These are phyloP conservation scores for Ceratobasidium sp. DNA, from an alignment of 1,284 basidiomycete species.

Conservation along the genomic window DNA sequence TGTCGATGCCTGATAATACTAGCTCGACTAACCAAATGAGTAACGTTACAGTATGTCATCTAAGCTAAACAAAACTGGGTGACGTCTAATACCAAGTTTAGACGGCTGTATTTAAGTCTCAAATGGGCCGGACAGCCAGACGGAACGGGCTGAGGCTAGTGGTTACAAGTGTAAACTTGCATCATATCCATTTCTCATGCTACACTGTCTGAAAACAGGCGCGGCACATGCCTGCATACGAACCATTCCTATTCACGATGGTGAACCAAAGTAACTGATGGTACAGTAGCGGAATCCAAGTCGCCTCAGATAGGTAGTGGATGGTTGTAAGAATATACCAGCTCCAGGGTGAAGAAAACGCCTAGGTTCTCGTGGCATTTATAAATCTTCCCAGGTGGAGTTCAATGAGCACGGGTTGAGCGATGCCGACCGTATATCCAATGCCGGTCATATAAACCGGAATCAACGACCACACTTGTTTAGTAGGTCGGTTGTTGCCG, in stretches of 20 bases:
- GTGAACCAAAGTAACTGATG: slow-evolving; percentile 21
- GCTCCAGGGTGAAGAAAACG: slow-evolving; percentile 18
- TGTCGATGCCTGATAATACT: too few relatives aligned
- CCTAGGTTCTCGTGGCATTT: too few relatives aligned
- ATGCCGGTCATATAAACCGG: slow-evolving; percentile 75
- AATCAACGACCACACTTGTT: slow-evolving; percentile 89
- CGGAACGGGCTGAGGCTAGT: too few relatives aligned
- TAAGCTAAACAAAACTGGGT: too few relatives aligned
- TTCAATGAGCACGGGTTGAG: slow-evolving; percentile 58
- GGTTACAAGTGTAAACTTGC: too few relatives aligned
- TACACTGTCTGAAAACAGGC: too few relatives aligned
- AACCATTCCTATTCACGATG: slow-evolving; percentile 72
- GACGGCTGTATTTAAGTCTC: too few relatives aligned
- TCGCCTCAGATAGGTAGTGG: slow-evolving; percentile 19
- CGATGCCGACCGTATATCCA: slow-evolving; percentile 66
- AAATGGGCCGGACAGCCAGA: too few relatives aligned
- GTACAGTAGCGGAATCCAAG: slow-evolving; percentile 22
- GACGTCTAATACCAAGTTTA: too few relatives aligned
- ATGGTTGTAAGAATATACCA: slow-evolving; percentile 11
- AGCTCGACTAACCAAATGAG: too few relatives aligned
- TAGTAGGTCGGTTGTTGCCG: slow-evolving; percentile 51
- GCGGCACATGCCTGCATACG: slow-evolving; percentile 88
- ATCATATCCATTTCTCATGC: too few relatives aligned
- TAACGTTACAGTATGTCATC: too few relatives aligned
- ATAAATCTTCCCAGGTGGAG: slow-evolving; percentile 44